Evolutionary conservation across 495 filamentous ascomycete species (phyloP).

Genomic region (Neurospora sp.): DNA sequence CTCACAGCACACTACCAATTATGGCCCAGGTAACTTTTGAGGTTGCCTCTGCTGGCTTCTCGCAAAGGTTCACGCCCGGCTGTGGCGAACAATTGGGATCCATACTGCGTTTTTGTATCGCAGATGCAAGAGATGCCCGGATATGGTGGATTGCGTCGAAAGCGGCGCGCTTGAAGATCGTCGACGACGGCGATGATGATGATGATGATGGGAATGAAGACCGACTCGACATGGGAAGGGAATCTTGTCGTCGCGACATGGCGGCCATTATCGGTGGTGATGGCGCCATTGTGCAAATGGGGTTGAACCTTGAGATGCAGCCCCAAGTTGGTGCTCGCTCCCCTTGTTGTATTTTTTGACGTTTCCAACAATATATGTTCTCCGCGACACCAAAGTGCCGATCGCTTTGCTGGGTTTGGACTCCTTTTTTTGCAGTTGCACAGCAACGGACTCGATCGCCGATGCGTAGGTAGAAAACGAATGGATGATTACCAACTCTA

Average conservation of each 20-base stretch:
- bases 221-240: background rate
- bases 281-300: background rate
- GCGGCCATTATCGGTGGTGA: background rate
- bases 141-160: background rate
- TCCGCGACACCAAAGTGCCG: background rate
- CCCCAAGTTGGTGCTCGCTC: background rate
- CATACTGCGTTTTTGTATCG: background rate
- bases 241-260: background rate
- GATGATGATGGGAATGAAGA: background rate
- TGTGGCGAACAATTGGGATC: slow-evolving; percentile 3
- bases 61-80: slow-evolving; percentile 15
- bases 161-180: slow-evolving; percentile 7
- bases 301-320: background rate
- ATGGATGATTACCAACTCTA: background rate
- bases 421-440: background rate
- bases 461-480: background rate
- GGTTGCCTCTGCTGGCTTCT: slow-evolving; percentile 17
- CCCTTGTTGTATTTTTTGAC: background rate
- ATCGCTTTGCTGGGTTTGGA: background rate
- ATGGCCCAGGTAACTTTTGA: slow-evolving; percentile 13
- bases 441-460: background rate
- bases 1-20: slow-evolving; percentile 19
- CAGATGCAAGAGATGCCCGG: background rate
- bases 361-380: background rate
- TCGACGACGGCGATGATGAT: background rate